These are phyloP conservation scores for Raffaelea arxii DNA, from an alignment of 2,329 filamentous ascomycete species.

Conservation along the genomic window DNA sequence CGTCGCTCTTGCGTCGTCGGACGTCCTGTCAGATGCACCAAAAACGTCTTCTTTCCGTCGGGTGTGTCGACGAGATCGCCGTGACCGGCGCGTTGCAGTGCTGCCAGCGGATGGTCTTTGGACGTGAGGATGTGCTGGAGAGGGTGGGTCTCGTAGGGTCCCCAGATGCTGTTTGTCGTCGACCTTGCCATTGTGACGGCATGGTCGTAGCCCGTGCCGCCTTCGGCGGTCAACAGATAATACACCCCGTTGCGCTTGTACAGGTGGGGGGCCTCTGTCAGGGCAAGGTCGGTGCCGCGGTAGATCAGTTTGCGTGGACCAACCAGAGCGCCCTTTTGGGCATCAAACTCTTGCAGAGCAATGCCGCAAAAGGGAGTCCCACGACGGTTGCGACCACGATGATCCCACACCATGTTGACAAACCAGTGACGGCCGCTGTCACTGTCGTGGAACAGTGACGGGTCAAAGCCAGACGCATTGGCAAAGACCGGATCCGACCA, in stretches of 20 bases:
- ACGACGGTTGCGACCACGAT: slow-evolving; percentile 32
- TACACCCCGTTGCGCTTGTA: slow-evolving; percentile 51
- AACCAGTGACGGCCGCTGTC: slow-evolving; percentile 47
- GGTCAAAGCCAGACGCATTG: slow-evolving; percentile 48
- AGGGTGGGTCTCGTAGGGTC: slow-evolving; percentile 52
- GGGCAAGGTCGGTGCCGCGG: slow-evolving; percentile 41
- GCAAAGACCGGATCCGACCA: slow-evolving; percentile 52
- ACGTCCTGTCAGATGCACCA: slow-evolving; percentile 43
- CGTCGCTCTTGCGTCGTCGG: slow-evolving; percentile 41
- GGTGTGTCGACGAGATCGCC: slow-evolving; percentile 31
- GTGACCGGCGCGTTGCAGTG: slow-evolving; percentile 43
- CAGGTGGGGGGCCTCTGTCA: slow-evolving; percentile 47
- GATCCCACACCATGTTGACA: slow-evolving; percentile 47
- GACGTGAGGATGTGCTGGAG: slow-evolving; percentile 46
- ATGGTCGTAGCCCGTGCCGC: slow-evolving; percentile 51
- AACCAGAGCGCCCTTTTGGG: slow-evolving; percentile 36
- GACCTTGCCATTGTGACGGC: slow-evolving; percentile 47
- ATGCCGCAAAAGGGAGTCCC: slow-evolving; percentile 42
- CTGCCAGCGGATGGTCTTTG: slow-evolving; percentile 36
- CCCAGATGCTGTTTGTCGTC: slow-evolving; percentile 36
- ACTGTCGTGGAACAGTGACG: slow-evolving; percentile 49
- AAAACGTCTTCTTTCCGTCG: slow-evolving; percentile 26
- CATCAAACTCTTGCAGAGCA: slow-evolving; percentile 47
- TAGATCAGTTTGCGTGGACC: slow-evolving; percentile 47
- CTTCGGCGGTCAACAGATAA: slow-evolving; percentile 50